These are phyloP conservation scores for Penicillium verhagenii DNA, from an alignment of 495 filamentous ascomycete genomes.

Conservation along the genomic window DNA sequence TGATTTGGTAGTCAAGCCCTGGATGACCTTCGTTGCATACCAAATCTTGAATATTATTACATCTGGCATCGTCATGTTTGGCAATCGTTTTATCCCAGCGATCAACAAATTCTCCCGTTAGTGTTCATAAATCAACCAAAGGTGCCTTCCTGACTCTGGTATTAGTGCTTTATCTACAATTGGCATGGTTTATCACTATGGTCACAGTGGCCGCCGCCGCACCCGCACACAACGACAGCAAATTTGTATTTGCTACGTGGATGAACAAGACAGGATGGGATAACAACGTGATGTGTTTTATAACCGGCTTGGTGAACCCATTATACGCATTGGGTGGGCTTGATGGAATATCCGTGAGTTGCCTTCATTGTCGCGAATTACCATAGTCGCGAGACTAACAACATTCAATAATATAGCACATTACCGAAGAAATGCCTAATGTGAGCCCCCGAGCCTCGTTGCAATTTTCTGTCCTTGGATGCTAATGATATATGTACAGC, in stretches of 20 bases:
- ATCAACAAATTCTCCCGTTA: conserved; percentile 40
- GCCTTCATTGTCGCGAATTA: no score
- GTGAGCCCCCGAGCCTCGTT: conserved; percentile 30
- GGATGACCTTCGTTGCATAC: conserved; percentile 40
- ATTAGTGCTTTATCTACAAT: conserved; percentile 55
- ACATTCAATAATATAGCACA: conserved; percentile 49
- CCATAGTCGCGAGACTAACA: background rate
- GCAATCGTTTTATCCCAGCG: conserved; percentile 33
- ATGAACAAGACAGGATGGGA: conserved; percentile 67
- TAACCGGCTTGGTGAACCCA: conserved; percentile 74
- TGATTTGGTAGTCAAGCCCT: conserved; percentile 33
- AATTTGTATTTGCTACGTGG: conserved; percentile 64
- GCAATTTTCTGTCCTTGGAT: conserved; percentile 17
- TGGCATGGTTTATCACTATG: conserved; percentile 68
- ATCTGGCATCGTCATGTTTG: conserved; percentile 33
- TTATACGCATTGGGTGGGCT: conserved; percentile 75
- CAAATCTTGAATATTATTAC: conserved; percentile 35
- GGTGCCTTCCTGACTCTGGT: background rate
- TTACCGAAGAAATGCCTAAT: conserved; percentile 75
- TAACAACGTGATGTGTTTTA: conserved; percentile 69
- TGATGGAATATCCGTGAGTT: conserved; percentile 45
- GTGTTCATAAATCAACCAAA: conserved; percentile 2
- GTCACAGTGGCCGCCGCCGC: conserved; percentile 63
- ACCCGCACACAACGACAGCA: conserved; percentile 51
- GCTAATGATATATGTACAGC: conserved; percentile 17